Evolutionary conservation across 2,329 filamentous ascomycete genomes (phyloP).

Genomic region (Scolecobasidium constrictum): DNA sequence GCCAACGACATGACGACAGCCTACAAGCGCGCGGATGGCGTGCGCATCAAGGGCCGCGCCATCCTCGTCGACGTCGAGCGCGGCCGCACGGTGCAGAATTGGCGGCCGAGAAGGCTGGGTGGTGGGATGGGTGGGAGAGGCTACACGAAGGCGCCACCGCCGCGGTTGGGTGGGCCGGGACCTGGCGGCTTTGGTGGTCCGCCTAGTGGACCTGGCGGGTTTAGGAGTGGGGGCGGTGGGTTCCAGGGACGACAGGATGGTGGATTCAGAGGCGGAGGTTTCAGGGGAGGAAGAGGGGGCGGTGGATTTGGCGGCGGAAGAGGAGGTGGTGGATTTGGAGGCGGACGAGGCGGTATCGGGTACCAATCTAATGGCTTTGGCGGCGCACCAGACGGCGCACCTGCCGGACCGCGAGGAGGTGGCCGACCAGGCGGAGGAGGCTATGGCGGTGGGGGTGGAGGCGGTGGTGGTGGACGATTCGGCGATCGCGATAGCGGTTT

Average conservation of each 20-base stretch:
- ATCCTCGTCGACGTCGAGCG: slow-evolving; percentile 95
- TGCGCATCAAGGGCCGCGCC: slow-evolving; percentile 82
- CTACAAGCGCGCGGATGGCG: slow-evolving; percentile 77
- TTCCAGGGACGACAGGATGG: slow-evolving; percentile 44
- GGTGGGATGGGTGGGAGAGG: slow-evolving; percentile 86
- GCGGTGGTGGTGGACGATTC: slow-evolving; percentile 16
- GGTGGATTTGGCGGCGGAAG: slow-evolving; percentile 29
- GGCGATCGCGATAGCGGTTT: slow-evolving; percentile 13
- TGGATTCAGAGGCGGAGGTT: slow-evolving; percentile 27
- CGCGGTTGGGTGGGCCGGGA: slow-evolving; percentile 60
- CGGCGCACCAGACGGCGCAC: slow-evolving; percentile 35
- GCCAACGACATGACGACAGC: slow-evolving; percentile 99
- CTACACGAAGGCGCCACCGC: slow-evolving; percentile 73
- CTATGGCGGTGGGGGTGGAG: slow-evolving; percentile 33
- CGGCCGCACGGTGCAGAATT: slow-evolving; percentile 85
- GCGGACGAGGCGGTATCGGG: slow-evolving; percentile 32
- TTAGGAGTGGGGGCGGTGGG: slow-evolving; percentile 41
- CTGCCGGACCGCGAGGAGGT: slow-evolving; percentile 34
- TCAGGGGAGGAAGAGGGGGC: slow-evolving; percentile 18
- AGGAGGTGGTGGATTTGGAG: slow-evolving; percentile 24
- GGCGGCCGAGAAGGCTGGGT: slow-evolving; percentile 84
- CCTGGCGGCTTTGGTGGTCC: slow-evolving; percentile 45
- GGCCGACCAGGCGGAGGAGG: slow-evolving; percentile 33
- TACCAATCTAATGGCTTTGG: slow-evolving; percentile 30
- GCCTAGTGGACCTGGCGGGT: slow-evolving; percentile 44